These are phyloP conservation scores for Parmelia sp. DNA, from an alignment of 495 filamentous ascomycete species.

Conservation along the genomic window DNA sequence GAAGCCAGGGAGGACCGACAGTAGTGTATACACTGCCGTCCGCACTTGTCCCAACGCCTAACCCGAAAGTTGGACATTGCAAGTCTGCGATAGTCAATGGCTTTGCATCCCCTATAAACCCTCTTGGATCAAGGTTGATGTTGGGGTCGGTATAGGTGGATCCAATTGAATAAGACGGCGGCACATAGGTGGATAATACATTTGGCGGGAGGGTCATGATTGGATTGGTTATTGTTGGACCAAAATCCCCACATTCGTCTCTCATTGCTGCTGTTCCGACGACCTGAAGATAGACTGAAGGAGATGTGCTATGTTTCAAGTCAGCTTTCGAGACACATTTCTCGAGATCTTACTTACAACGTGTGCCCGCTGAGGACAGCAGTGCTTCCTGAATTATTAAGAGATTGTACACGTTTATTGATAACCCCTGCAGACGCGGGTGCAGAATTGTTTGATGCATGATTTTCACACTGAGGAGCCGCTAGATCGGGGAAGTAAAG, in stretches of 20 bases:
- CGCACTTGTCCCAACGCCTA: background rate
- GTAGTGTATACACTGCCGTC: background rate
- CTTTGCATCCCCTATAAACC: background rate
- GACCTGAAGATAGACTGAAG: slow-evolving; percentile 1
- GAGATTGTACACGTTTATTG: background rate
- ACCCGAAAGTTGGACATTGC: background rate
- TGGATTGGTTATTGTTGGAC: background rate
- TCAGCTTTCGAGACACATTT: background rate
- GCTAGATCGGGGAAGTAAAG: background rate
- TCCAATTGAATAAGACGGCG: background rate
- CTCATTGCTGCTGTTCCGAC: background rate
- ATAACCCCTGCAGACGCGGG: background rate
- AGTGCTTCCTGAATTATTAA: background rate
- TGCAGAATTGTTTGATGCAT: background rate
- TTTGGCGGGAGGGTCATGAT: background rate
- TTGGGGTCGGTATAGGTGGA: background rate
- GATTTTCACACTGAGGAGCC: background rate
- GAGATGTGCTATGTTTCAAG: background rate
- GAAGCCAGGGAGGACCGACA: slow-evolving; percentile 1
- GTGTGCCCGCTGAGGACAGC: background rate
- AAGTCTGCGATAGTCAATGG: background rate
- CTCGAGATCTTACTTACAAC: background rate
- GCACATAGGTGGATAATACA: background rate
- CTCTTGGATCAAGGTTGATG: background rate
- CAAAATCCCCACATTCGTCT: background rate